Percentiles rank a stretch among this genome's conserved stretches.
phyloP scores from a whole-genome alignment of 257 asterid genomes.

The Nicotiana knightiana region DNA sequence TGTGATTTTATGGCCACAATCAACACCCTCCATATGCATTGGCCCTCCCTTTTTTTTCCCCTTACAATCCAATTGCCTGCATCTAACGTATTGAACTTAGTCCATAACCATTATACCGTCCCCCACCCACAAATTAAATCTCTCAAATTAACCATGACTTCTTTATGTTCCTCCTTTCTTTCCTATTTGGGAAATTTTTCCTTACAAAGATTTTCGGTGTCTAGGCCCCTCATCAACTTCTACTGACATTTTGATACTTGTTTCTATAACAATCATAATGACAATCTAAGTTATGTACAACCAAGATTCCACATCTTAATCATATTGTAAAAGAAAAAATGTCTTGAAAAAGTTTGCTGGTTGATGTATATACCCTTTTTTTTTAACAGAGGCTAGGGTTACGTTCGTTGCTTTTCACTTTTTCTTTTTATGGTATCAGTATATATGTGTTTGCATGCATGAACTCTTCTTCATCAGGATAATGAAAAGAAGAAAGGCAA shows the following conservation, averaged over 20 bases:
- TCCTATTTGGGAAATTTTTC: conserved; percentile 30
- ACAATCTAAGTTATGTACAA: conserved; percentile 14
- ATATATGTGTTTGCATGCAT: neutral
- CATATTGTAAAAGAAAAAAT: conserved; percentile 12
- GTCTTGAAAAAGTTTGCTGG: conserved; percentile 11
- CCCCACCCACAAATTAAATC: neutral
- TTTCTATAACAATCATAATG: conserved; percentile 18
- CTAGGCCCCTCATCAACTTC: conserved; percentile 12
- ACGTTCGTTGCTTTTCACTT: neutral
- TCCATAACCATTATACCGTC: conserved; percentile 1
- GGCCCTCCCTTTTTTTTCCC: conserved; percentile 21
- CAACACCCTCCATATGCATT: conserved; percentile 29
- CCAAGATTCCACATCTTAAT: conserved; percentile 11
- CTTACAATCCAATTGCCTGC: conserved; percentile 11
- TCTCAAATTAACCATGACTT: conserved; percentile 6
- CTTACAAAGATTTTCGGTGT: neutral
- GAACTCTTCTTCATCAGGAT: neutral
- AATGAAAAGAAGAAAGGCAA: neutral
- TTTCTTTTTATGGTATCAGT: neutral
- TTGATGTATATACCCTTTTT: neutral
- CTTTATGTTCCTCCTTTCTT: conserved; percentile 10
- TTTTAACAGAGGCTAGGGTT: neutral
- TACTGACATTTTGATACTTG: neutral
- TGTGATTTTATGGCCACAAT: conserved; percentile 45
- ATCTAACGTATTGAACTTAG: neutral